A percentile compares a stretch with the other conserved stretches of the same genome.
These are phyloP conservation scores for Trametes versicolor DNA, from an alignment of 1,284 basidiomycete species.

Conservation along the genomic window DNA sequence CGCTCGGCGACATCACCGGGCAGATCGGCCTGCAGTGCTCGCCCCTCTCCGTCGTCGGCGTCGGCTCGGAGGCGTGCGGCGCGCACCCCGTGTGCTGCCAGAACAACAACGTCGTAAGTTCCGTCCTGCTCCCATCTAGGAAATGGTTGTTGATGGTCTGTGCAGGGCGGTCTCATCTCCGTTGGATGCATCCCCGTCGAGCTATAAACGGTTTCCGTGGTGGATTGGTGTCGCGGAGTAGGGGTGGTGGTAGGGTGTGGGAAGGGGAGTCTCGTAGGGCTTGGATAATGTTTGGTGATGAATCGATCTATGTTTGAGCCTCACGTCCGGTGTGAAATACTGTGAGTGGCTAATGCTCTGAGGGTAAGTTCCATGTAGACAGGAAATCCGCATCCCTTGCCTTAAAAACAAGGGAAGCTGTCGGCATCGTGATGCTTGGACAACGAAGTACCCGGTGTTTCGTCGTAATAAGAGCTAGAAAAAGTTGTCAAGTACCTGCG, in stretches of 20 bases:
- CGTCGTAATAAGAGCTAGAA: no score
- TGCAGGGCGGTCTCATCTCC: constrained; percentile 20
- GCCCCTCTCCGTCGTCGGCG: constrained; percentile 30
- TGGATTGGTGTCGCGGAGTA: no score
- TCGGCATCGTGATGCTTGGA: no score
- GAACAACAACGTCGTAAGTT: constrained; percentile 33
- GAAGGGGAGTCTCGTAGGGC: neutral
- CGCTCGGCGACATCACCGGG: constrained; percentile 22
- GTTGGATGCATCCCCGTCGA: constrained; percentile 27
- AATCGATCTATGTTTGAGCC: neutral
- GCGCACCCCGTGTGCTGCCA: constrained; percentile 32
- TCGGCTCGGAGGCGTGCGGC: constrained; percentile 24
- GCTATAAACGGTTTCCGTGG: constrained; percentile 1
- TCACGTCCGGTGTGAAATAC: no score
- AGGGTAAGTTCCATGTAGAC: no score
- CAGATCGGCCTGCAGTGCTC: constrained; percentile 30
- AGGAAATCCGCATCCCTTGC: no score
- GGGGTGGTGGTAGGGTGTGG: neutral
- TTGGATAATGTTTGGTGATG: neutral
- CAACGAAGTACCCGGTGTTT: no score
- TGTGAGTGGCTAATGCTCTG: no score
- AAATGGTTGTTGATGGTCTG: neutral
- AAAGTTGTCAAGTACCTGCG: no score
- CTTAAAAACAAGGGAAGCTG: no score
- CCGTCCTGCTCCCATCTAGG: neutral